Conservation (phyloP, 2,329 filamentous ascomycete genomes). For the Ophiocordyceps australis region DNA sequence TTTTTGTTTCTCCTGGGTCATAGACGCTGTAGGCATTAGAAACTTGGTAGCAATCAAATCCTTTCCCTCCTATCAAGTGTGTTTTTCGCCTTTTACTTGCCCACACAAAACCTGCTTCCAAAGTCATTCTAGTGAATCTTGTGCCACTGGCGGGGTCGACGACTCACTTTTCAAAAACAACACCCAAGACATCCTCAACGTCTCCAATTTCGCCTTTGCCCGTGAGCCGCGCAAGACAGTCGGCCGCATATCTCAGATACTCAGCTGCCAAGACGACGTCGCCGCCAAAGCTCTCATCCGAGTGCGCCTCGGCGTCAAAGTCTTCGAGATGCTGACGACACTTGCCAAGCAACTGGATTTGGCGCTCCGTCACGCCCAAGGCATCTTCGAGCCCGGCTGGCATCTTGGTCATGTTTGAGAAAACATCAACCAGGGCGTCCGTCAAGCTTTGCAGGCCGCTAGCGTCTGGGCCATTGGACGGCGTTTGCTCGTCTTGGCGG, state of each 20-base stretch:
- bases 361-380: slow-evolving; percentile 77
- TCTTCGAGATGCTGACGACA: slow-evolving; percentile 55
- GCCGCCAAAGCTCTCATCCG: slow-evolving; percentile 26
- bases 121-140: not conserved
- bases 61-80: no score
- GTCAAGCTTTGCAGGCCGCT: slow-evolving; percentile 55
- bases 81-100: slow-evolving; percentile 23
- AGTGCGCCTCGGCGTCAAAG: slow-evolving; percentile 45
- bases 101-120: slow-evolving; percentile 25
- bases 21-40: not conserved
- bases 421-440: slow-evolving; percentile 44
- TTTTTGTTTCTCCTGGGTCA: not conserved
- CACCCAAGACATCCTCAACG: slow-evolving; percentile 87
- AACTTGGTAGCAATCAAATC: no score
- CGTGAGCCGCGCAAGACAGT: slow-evolving; percentile 70
- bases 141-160: no score
- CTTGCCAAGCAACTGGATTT: slow-evolving; percentile 60
- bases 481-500: slow-evolving; percentile 28
- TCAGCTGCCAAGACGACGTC: slow-evolving; percentile 88
- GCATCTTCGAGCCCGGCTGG: slow-evolving; percentile 62
- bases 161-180: slow-evolving; percentile 91
- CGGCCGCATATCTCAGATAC: slow-evolving; percentile 63
- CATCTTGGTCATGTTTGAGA: slow-evolving; percentile 52
- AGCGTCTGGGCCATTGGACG: slow-evolving; percentile 21
- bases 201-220: slow-evolving; percentile 72